Percentiles rank a stretch among this genome's conserved stretches.
Conservation (phyloP, 2,329 filamentous ascomycete species). For the Curvularia eragrostidis region DNA sequence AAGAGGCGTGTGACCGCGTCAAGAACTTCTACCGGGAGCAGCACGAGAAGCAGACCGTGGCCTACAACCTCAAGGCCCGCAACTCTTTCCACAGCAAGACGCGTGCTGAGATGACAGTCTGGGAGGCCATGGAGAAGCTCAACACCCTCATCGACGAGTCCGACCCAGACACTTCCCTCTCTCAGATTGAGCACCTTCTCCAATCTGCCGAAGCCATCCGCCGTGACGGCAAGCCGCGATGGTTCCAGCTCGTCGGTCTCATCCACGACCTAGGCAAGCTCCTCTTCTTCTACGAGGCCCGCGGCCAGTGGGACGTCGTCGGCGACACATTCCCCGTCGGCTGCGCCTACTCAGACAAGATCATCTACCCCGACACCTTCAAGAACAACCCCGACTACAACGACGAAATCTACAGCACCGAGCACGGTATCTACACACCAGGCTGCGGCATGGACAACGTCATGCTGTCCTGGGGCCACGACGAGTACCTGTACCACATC, state of each 20-base stretch:
- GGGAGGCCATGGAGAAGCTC: constrained; percentile 91
- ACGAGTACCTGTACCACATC: constrained; percentile 87
- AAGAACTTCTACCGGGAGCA: constrained; percentile 84
- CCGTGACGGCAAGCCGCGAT: constrained; percentile 79
- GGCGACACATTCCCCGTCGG: constrained; percentile 85
- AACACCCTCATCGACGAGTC: constrained; percentile 90
- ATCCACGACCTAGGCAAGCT: constrained; percentile 84
- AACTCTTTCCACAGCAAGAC: constrained; percentile 71
- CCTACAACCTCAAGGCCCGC: constrained; percentile 84
- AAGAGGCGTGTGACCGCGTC: constrained; percentile 81
- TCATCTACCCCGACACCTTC: constrained; percentile 84
- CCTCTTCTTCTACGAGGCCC: constrained; percentile 79
- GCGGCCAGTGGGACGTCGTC: constrained; percentile 92
- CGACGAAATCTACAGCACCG: constrained; percentile 75
- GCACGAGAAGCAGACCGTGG: constrained; percentile 74
- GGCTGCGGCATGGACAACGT: constrained; percentile 85
- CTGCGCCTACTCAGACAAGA: constrained; percentile 74
- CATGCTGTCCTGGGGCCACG: constrained; percentile 90
- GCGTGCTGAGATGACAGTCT: constrained; percentile 80
- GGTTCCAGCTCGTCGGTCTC: constrained; percentile 80
- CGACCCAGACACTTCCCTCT: constrained; percentile 85
- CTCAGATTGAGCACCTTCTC: constrained; percentile 87
- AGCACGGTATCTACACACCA: constrained; percentile 79
- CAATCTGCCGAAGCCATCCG: constrained; percentile 90
- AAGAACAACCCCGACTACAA: constrained; percentile 74